phyloP scores from a whole-genome alignment of 306 rosid species.

The Begonia masoniana region DNA sequence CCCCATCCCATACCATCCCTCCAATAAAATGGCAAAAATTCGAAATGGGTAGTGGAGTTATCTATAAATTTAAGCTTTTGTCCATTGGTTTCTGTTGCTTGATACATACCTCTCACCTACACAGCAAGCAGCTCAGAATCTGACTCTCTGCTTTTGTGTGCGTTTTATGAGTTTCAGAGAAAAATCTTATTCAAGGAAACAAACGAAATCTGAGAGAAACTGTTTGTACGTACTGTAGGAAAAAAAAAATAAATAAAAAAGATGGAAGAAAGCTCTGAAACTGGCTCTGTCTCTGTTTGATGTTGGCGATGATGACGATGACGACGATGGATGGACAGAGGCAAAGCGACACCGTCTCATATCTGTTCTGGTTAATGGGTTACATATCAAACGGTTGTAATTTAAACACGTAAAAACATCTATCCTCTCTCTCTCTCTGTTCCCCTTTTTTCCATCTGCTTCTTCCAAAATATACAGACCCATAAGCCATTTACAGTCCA shows the following conservation, averaged over 20 bases:
- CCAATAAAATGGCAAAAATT: no score
- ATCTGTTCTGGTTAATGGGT: conserved; percentile 28
- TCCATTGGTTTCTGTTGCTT: conserved; percentile 19
- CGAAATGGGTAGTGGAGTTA: background rate
- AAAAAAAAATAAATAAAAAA: background rate
- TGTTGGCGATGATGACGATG: conserved; percentile 16
- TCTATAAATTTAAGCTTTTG: background rate
- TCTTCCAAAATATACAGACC: conserved; percentile 21
- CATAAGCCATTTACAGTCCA: conserved; percentile 43
- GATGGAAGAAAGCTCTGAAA: conserved; percentile 6
- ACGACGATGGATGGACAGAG: conserved; percentile 20
- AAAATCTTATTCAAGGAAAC: conserved; percentile 15
- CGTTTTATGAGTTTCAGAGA: conserved; percentile 32
- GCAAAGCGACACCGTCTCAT: conserved; percentile 36
- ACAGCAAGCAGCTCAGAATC: conserved; percentile 32
- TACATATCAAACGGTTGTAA: conserved; percentile 50
- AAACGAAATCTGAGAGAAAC: conserved; percentile 15
- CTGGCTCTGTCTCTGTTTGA: background rate
- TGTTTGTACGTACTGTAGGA: conserved; percentile 7
- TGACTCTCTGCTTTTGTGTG: conserved; percentile 27
- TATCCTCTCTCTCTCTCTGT: conserved; percentile 31
- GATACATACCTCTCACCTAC: conserved; percentile 37
- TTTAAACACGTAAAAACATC: conserved; percentile 38
- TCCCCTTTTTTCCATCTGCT: conserved; percentile 73
- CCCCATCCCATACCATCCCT: no score